Evolutionary conservation across 2,329 filamentous ascomycete genomes (phyloP).

Genomic region (Fusarium sp.): DNA sequence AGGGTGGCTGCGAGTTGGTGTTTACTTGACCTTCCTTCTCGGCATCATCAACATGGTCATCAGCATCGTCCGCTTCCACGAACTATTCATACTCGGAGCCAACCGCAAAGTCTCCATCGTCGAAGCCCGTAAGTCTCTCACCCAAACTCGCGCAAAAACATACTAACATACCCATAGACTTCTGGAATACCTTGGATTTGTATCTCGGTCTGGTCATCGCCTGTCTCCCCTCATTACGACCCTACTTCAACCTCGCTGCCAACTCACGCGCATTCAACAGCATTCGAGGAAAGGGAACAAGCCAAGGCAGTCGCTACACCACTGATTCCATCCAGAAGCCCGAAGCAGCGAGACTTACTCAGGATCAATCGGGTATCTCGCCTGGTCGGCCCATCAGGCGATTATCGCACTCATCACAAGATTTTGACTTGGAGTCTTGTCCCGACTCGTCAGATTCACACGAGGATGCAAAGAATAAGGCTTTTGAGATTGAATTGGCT

Average conservation of each 20-base stretch:
- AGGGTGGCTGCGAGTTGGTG: background rate
- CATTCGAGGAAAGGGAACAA: background rate
- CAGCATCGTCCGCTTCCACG: constrained; percentile 4
- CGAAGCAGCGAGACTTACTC: background rate
- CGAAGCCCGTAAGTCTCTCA: background rate
- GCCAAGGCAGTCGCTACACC: background rate
- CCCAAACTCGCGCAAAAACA: accelerated
- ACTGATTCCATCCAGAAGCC: background rate
- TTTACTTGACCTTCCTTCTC: constrained; percentile 25
- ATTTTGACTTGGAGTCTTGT: background rate
- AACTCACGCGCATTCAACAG: constrained; percentile 19
- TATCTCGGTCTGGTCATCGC: constrained; percentile 24
- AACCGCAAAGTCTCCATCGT: background rate
- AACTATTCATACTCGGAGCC: background rate
- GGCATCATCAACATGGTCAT: constrained; percentile 24
- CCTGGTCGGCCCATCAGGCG: background rate
- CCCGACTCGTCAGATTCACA: background rate
- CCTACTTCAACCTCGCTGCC: constrained; percentile 27
- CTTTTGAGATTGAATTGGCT: background rate
- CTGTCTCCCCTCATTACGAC: constrained; percentile 16
- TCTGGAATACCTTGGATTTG: constrained; percentile 14
- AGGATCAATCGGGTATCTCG: background rate
- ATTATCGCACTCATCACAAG: background rate
- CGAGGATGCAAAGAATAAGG: background rate
- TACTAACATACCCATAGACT: background rate